Conservation (phyloP, 176 grass and related monocot genomes). For the Miscanthus lutarioriparius region DNA sequence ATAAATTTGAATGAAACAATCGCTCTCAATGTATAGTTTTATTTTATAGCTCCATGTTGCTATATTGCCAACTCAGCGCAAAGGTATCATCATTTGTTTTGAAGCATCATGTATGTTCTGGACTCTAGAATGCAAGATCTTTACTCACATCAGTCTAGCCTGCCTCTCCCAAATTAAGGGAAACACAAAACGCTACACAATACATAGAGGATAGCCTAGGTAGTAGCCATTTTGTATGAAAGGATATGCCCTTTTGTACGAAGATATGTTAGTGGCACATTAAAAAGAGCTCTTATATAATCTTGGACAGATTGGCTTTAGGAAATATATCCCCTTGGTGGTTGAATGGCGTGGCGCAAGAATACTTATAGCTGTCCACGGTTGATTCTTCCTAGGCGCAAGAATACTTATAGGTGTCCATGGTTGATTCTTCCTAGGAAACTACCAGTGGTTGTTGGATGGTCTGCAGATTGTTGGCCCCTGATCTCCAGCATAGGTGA, state of each 20-base stretch:
- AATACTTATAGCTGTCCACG: background rate
- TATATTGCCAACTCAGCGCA: background rate
- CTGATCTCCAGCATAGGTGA: too few species aligned
- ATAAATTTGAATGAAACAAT: too few species aligned
- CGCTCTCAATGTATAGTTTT: too few species aligned
- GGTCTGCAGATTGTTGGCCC: too few species aligned
- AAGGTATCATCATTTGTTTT: background rate
- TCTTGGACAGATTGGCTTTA: background rate
- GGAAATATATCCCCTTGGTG: constrained; percentile 7
- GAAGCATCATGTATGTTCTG: background rate
- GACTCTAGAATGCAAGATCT: background rate
- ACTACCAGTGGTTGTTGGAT: too few species aligned
- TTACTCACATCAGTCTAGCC: background rate
- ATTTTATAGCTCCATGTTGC: background rate
- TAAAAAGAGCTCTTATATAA: background rate
- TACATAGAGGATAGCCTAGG: background rate
- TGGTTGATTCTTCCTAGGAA: too few species aligned
- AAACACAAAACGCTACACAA: background rate
- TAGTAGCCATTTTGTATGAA: background rate
- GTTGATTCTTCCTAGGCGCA: background rate
- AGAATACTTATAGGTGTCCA: too few species aligned
- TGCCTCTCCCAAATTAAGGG: background rate
- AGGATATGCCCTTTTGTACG: background rate
- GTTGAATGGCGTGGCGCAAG: background rate
- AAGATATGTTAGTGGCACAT: background rate